These are phyloP conservation scores for Orychophragmus violaceus DNA, from an alignment of 345 rosid species.

Conservation along the genomic window DNA sequence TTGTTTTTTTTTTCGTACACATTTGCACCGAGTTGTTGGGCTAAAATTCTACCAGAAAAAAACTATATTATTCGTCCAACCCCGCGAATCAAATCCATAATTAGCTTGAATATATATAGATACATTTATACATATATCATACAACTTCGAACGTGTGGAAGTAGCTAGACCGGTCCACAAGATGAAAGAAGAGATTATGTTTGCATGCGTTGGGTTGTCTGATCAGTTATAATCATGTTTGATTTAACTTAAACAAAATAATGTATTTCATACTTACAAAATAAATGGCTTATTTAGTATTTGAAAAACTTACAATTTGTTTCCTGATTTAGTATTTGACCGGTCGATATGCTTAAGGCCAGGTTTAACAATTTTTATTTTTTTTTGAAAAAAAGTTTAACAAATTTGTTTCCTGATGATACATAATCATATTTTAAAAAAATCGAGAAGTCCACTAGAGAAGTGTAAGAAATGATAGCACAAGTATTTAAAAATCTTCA, in stretches of 20 bases:
- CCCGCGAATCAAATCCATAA: background rate
- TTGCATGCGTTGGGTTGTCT: slow-evolving; percentile 17
- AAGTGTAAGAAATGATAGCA: slow-evolving; percentile 3
- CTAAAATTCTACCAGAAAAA: background rate
- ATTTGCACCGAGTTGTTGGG: background rate
- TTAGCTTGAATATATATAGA: background rate
- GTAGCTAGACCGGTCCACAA: slow-evolving; percentile 14
- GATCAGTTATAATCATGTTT: background rate
- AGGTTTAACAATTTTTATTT: background rate
- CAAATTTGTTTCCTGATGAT: background rate
- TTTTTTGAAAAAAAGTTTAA: too few species aligned
- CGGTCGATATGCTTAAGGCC: background rate
- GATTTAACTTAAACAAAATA: background rate
- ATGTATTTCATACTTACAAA: background rate
- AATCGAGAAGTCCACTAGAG: background rate
- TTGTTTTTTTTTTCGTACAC: background rate
- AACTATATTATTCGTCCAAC: background rate
- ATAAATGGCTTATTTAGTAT: background rate
- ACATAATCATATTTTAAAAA: background rate
- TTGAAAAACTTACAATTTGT: background rate
- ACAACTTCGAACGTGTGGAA: slow-evolving; percentile 9
- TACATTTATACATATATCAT: background rate
- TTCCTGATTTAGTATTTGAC: too few species aligned
- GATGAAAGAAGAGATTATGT: slow-evolving; percentile 12
- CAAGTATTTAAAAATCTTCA: background rate